Conservation (phyloP, 1,284 basidiomycete genomes). For the Malassezia cuniculi region DNA sequence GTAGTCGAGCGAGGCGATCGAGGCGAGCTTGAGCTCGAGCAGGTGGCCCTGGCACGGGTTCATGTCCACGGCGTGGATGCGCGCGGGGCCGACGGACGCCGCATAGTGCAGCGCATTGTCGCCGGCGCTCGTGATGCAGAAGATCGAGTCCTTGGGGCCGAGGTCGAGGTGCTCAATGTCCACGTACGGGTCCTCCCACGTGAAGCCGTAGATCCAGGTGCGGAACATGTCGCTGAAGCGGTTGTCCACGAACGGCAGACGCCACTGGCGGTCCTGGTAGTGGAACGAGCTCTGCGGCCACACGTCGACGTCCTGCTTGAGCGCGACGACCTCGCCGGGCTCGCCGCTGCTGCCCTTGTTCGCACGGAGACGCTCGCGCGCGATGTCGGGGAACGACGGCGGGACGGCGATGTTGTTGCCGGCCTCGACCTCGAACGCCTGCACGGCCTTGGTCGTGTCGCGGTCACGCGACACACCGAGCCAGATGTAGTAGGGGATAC, state of each 20-base stretch:
- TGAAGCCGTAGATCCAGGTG: conserved; percentile 60
- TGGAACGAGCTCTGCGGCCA: conserved; percentile 60
- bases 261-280: conserved; percentile 53
- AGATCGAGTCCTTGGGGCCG: conserved; percentile 56
- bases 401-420: conserved; percentile 51
- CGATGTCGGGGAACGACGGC: conserved; percentile 38
- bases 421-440: conserved; percentile 60
- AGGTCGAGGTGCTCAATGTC: conserved; percentile 61
- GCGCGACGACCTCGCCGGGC: conserved; percentile 15
- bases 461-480: conserved; percentile 59
- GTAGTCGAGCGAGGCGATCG: conserved; percentile 54
- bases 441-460: conserved; percentile 54
- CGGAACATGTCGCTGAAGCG: conserved; percentile 64
- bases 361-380: conserved; percentile 45
- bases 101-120: conserved; percentile 74
- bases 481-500: conserved; percentile 65
- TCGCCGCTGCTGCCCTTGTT: neutral
- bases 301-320: conserved; percentile 31
- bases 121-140: conserved; percentile 66
- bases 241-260: conserved; percentile 65
- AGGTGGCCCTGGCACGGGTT: conserved; percentile 60
- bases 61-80: conserved; percentile 63
- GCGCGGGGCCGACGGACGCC: conserved; percentile 53
- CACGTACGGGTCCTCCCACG: conserved; percentile 69
- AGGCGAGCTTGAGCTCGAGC: conserved; percentile 64